Evolutionary conservation across 305 asterid species (phyloP).

Genomic region (Fraxinus baroniana): DNA sequence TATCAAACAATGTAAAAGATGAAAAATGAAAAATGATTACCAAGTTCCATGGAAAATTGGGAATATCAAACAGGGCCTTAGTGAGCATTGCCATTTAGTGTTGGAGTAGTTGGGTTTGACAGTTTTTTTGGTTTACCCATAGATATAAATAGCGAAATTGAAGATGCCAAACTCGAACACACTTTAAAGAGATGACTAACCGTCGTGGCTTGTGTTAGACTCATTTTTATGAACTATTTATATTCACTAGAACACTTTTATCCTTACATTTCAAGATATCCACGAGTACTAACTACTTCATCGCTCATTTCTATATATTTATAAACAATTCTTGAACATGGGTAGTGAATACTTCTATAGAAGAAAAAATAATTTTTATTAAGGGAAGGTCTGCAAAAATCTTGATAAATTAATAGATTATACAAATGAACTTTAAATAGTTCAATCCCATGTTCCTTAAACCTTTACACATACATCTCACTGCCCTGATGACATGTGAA

Average conservation of each 20-base stretch:
- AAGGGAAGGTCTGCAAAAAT: background rate
- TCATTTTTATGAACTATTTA: background rate
- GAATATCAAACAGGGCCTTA: no score
- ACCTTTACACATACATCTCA: background rate
- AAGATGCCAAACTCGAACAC: background rate
- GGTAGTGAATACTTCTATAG: background rate
- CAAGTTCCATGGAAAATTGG: no score
- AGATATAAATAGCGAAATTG: background rate
- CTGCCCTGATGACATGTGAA: background rate
- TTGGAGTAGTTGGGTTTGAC: no score
- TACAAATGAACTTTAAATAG: background rate
- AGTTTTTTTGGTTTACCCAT: background rate
- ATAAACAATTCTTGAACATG: background rate
- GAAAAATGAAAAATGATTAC: no score
- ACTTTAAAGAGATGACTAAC: background rate
- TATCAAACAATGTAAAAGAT: no score
- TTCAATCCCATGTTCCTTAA: background rate
- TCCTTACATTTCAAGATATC: background rate
- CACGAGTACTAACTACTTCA: background rate
- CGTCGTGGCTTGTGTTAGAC: background rate
- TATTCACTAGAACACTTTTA: background rate
- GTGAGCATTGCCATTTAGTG: no score
- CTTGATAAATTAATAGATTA: background rate
- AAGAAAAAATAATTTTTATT: background rate
- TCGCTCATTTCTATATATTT: background rate